Conservation (phyloP, 78 protist species). For the Bodo saltans region DNA sequence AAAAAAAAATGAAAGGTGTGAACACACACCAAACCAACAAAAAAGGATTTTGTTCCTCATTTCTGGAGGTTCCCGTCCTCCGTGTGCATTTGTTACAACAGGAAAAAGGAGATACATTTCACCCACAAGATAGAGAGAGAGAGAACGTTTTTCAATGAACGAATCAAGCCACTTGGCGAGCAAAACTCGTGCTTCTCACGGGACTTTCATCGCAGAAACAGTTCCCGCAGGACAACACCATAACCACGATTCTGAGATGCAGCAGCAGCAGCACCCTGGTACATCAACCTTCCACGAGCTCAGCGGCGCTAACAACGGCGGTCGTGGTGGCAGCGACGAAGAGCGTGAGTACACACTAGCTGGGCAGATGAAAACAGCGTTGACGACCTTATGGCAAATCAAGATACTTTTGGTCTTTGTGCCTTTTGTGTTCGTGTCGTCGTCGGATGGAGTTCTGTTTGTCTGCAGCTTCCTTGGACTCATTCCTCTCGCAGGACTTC, state of each 20-base stretch:
- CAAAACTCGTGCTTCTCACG: background rate
- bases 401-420: background rate
- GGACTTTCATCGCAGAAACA: background rate
- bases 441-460: background rate
- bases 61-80: no score
- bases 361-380: background rate
- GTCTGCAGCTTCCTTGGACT: background rate
- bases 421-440: background rate
- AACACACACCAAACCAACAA: no score
- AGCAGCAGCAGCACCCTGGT: background rate
- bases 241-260: background rate
- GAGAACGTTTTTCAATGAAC: no score
- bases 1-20: no score
- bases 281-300: background rate
- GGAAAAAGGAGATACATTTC: no score
- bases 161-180: no score
- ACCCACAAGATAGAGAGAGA: no score
- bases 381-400: background rate
- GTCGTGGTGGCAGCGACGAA: background rate
- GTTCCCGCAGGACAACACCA: background rate
- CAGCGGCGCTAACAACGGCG: background rate
- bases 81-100: no score
- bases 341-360: background rate
- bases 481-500: constrained; percentile 14
- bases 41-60: no score